Percentiles rank a stretch among this genome's conserved stretches.
These are phyloP conservation scores for Debaryomyces singareniensis DNA, from an alignment of 1,139 yeast genomes.

Conservation along the genomic window DNA sequence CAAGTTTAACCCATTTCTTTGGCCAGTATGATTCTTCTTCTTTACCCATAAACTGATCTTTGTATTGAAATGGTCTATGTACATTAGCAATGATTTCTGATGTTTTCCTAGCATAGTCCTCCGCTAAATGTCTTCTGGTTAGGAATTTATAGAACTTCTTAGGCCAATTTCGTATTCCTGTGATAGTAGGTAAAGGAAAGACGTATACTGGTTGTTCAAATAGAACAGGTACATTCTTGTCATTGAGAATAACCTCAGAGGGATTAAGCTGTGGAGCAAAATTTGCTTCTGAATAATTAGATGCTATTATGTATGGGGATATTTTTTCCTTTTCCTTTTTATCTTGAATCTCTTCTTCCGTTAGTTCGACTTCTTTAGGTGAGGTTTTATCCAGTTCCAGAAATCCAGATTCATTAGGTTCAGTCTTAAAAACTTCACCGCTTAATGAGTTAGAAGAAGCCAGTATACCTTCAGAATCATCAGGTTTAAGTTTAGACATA, in stretches of 20 bases:
- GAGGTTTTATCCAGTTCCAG: no score
- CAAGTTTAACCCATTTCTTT: constrained; percentile 69
- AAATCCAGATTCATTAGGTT: constrained; percentile 8
- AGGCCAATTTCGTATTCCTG: constrained; percentile 77
- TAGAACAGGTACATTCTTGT: constrained; percentile 47
- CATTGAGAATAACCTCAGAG: constrained; percentile 14
- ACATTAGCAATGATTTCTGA: constrained; percentile 52
- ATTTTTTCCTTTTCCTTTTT: constrained; percentile 43
- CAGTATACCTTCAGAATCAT: constrained; percentile 6
- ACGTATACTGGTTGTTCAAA: constrained; percentile 74
- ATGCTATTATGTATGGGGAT: constrained; percentile 56
- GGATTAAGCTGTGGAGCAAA: constrained; percentile 59
- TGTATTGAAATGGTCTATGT: constrained; percentile 48
- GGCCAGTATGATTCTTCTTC: constrained; percentile 94
- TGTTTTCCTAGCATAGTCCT: constrained; percentile 59
- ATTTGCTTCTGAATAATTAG: constrained; percentile 45
- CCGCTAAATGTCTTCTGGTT: constrained; percentile 64
- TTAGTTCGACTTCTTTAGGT: constrained; percentile 24
- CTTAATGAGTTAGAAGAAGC: constrained; percentile 3
- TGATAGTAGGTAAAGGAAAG: constrained; percentile 63
- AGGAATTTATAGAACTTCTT: constrained; percentile 73
- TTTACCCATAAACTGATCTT: constrained; percentile 49
- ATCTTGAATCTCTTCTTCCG: constrained; percentile 13
- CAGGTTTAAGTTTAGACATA: constrained; percentile 1
- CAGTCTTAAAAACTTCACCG: constrained; percentile 12